Base-by-base conservation (phyloP, 257 asterid genomes). In the Verbascum thapsus region DNA sequence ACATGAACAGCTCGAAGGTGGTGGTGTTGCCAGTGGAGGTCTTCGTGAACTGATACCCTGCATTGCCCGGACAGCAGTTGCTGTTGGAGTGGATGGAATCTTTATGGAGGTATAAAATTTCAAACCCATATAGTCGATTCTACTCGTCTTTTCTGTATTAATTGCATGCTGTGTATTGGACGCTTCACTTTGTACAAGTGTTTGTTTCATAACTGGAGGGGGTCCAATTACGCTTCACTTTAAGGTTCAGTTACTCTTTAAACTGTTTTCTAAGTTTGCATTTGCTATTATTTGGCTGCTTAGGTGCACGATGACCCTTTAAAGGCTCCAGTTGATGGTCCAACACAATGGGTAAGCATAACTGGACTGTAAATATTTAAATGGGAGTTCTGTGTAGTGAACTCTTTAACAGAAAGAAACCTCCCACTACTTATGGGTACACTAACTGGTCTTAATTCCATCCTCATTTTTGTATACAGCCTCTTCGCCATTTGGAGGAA, bases 11-110 rank as follows among this genome's bases (percentile, higher is more conserved):
- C 74, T 82, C 52, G 99, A 92, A 76, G 99, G 99, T 70, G 95
- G 97, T 43, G 95, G 98, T 49, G 98, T 92, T 72, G 98, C 97
- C 34, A 92, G 98, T 80, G 98, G 98, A 16, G 97, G 97, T 76
- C 96, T 92, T 52, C 95, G 98, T 2, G 98, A 92, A 75, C 73
- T 89, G 65, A 92, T 87, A 66, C 97, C 95, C 58, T 92, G 98
- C 83, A 92, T 92, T 78, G 97, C 96, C 58, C 76, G 97, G 68
- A 92, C 99, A 22, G 94, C 99, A 16, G 99, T 87, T 71, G 90
- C 95, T 66, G 96, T 92, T 52, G 99, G 99, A 54, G 95, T 92
- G 58, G 87, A 89, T 72, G 99, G 99, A 38, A 84, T 92, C 68
- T 92, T 92, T 76, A 87, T 92, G 99, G 99, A 92, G 99, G 96